Evolutionary conservation across 106 monocot genomes (phyloP).

Genomic region (Dioscorea zingiberensis): DNA sequence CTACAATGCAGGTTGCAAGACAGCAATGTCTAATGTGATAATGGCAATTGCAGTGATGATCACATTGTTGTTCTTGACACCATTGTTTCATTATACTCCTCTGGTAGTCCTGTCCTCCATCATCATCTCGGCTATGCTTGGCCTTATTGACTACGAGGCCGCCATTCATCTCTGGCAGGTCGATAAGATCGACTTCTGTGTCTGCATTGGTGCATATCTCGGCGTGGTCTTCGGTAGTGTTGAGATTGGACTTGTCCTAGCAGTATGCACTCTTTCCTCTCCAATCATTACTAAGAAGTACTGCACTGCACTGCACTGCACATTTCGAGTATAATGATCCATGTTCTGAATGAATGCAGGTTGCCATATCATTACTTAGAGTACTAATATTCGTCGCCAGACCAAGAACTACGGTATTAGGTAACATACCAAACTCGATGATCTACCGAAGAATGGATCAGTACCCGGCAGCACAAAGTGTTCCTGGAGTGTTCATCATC

Average conservation of each 20-base stretch:
- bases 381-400: slow-evolving; percentile 73
- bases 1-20: slow-evolving; percentile 90
- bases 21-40: slow-evolving; percentile 79
- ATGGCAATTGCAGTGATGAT: slow-evolving; percentile 86
- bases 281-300: too few relatives aligned
- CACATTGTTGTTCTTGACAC: slow-evolving; percentile 89
- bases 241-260: slow-evolving; percentile 73
- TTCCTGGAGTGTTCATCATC: slow-evolving; percentile 79
- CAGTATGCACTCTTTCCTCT: slow-evolving; percentile 22
- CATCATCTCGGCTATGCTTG: slow-evolving; percentile 74
- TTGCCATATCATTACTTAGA: slow-evolving; percentile 71
- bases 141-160: slow-evolving; percentile 68
- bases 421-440: slow-evolving; percentile 64
- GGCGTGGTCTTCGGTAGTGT: slow-evolving; percentile 89
- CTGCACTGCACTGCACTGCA: too few relatives aligned
- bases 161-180: slow-evolving; percentile 72
- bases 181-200: slow-evolving; percentile 82
- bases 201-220: slow-evolving; percentile 60
- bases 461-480: slow-evolving; percentile 53
- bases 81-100: slow-evolving; percentile 80
- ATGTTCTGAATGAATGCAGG: slow-evolving; percentile 29
- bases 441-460: slow-evolving; percentile 68
- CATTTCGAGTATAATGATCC: background rate
- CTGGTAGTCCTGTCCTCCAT: slow-evolving; percentile 79
- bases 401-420: slow-evolving; percentile 63